Base-by-base conservation (phyloP, 2,329 filamentous ascomycete genomes). In the Trichoderma sp. region DNA sequence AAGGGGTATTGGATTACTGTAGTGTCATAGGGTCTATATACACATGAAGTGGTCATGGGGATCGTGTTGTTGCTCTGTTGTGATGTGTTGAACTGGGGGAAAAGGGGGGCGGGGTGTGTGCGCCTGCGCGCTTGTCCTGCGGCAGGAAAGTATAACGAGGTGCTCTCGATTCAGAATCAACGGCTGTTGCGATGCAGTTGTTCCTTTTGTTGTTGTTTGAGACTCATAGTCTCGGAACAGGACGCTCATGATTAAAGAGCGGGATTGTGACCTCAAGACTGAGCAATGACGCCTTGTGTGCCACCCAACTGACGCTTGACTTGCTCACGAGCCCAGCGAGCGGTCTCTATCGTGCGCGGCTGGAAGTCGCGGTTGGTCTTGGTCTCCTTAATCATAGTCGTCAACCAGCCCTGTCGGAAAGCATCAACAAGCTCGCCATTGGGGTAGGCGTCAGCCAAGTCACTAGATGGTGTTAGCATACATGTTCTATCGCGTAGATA, bases 311-410 rank as follows among this genome's bases (percentile, higher is more conserved):
- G 97, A 81, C 95, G 93, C 90, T 98, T 98, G 84, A 98, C 95
- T 84, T 98, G 95, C 86, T 98, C 97, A 77, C 96, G 93, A 78
- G 97, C 95, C 97, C 97, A 99, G 81, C 96, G 93, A 82, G 97
- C 97, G 64, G 97, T 98, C 79, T 98, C 95, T 79, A 97, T 93
- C 4, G 97, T 99, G 78, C 95, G 93, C 33, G 90, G 82, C 80
- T 92, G 90, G 87, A 94, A 98, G 64, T 98, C 95, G 80, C 94
- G 93, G 88, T 97, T 98, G 76, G 91, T 90, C 81, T 95, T 94
- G 64, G 95, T 96, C 84, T 98, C 95, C 86, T 96, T 95, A 82
- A 98, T 95, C 88, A 99, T 93, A 33, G 89, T 86, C 31, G 93
- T 95, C 75, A 99, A 87, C 95, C 96, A 98, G 24, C 98, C 95